Evolutionary conservation across 148 eudicot species (phyloP).

Genomic region (Rhododendron mucronatum): DNA sequence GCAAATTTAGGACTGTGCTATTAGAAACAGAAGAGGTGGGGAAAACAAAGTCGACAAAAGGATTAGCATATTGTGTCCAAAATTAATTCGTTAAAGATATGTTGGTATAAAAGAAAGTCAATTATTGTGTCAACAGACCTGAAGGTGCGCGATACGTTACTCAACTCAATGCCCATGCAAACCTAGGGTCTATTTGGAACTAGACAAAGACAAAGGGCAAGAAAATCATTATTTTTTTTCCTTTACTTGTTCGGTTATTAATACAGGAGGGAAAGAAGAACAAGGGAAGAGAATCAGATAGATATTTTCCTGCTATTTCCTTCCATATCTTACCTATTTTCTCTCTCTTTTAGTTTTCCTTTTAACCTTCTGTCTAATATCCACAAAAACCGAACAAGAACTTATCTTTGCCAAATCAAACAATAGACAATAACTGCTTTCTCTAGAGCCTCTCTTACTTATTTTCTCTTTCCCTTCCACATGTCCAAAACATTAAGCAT

Average conservation of each 20-base stretch:
- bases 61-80: background rate
- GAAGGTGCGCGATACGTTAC: background rate
- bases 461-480: background rate
- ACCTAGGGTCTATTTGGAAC: background rate
- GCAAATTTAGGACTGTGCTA: background rate
- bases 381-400: background rate
- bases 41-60: background rate
- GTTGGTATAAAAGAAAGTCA: background rate
- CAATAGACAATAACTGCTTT: background rate
- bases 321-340: background rate
- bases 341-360: background rate
- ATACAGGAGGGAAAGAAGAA: background rate
- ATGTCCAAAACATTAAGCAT: background rate
- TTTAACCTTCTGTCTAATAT: background rate
- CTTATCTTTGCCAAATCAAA: background rate
- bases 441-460: background rate
- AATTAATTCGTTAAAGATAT: background rate
- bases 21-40: background rate
- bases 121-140: background rate
- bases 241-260: background rate
- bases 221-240: background rate
- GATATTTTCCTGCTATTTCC: background rate
- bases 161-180: background rate
- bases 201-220: background rate
- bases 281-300: background rate